Percentiles rank a stretch among this genome's conserved stretches.
These are phyloP conservation scores for Pilasporangium apinafurcum DNA, from an alignment of 352 stramenopile species.

Conservation along the genomic window DNA sequence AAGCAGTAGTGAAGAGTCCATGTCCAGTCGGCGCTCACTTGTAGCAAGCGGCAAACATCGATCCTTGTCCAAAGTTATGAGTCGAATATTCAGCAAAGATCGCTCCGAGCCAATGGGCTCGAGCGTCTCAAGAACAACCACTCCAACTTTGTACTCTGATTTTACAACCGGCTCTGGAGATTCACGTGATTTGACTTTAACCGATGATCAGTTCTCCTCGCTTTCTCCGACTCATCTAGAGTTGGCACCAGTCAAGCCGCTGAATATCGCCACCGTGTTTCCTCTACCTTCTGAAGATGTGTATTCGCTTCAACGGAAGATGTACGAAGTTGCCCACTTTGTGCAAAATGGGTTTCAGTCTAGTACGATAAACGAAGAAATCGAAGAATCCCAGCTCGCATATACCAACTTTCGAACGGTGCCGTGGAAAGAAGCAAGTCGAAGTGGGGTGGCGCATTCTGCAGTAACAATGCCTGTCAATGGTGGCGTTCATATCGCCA, in stretches of 20 bases:
- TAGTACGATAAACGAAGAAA: constrained; percentile 46
- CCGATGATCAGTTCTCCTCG: constrained; percentile 19
- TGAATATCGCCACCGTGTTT: constrained; percentile 69
- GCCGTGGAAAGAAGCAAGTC: constrained; percentile 47
- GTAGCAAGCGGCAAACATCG: constrained; percentile 12
- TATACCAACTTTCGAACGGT: constrained; percentile 69
- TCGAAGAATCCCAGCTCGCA: constrained; percentile 52
- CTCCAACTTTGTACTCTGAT: no score
- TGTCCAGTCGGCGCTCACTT: no score
- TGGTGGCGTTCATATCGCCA: constrained; percentile 56
- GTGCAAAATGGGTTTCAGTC: constrained; percentile 68
- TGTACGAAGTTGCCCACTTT: constrained; percentile 66
- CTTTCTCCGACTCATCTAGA: constrained; percentile 42
- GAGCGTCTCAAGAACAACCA: no score
- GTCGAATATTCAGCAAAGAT: constrained; percentile 27
- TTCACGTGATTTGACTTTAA: no score
- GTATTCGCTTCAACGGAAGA: constrained; percentile 61
- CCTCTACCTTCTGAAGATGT: constrained; percentile 65
- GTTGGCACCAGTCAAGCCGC: constrained; percentile 44
- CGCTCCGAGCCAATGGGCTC: constrained; percentile 19
- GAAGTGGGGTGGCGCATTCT: constrained; percentile 52
- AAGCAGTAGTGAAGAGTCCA: constrained; percentile 26
- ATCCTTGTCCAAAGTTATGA: constrained; percentile 24
- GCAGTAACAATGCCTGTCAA: constrained; percentile 68
- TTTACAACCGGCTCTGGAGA: no score